Evolutionary conservation across 1,284 basidiomycete genomes (phyloP), one percentile per base, ranked within the genome.

Genomic region (Ustilago nuda): DNA sequence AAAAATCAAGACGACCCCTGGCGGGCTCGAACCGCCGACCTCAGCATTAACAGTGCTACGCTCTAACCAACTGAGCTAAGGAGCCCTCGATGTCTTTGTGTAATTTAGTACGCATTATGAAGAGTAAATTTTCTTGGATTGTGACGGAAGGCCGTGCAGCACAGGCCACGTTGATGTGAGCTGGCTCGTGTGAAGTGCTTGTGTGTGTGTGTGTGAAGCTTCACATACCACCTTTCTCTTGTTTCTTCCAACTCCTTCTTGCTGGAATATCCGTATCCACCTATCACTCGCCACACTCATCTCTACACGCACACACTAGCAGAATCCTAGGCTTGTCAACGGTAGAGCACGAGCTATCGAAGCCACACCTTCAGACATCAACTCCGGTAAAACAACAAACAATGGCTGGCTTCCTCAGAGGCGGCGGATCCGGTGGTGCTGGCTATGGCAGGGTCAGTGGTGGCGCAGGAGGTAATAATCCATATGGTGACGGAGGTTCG

Each of bases 61-160:
- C 76, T 78, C 76, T 78, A 78, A 74, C 76, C 76, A 78, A 78
- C 76, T 78, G 76, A 78, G 76, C 76, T 72, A 78, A 50, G 66
- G 69, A 68, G 73, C 32, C 67, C 27, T 50, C 50, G 23, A 39
- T 55, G 17, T 33, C 12, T 0, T 1, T 0, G 0, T 0, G 0
- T 15, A 4, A 1, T 19, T 0, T 8, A 23, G 32, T 35, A 53
- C 37, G 36, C 37, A 30, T 6, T 39, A n/a, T n/a, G n/a, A n/a
- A n/a, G n/a, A n/a, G n/a, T n/a, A n/a, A n/a, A n/a, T n/a, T n/a
- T n/a, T n/a, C n/a, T n/a, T n/a, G n/a, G n/a, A 12, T 2, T 23
- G 13, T 23, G 4, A 23, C 2, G 17, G 4, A 23, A 19, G 33
- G 53, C 39, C 37, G 19, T 52, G 43, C 36, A 58, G 66, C 66